Base-by-base conservation (phyloP, 192 early-diverging fungal species). In the Entophlyctis helioformis region DNA sequence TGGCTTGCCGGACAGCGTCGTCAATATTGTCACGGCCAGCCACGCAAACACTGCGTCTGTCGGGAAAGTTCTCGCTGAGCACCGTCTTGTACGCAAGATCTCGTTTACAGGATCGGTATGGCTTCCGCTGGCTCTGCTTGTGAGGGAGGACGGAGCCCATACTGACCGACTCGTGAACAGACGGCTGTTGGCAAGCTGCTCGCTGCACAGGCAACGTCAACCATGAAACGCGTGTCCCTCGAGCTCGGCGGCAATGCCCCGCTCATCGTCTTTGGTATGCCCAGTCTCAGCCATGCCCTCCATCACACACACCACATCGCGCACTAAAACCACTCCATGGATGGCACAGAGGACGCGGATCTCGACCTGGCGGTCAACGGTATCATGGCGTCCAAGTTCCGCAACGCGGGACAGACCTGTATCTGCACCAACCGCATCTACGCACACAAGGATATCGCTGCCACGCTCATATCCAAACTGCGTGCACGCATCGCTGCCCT, bases 21-120 rank as follows among this genome's bases (percentile, higher is more conserved):
- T 87, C 32, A 82, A 81, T 34, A 61, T 86, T 8, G 54, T 86
- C 12, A 82, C 80, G 0, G 50, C 54, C 13, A 60, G 63, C 2
- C 53, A 78, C 13, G 60, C 52, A 3, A 42, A 79, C 27, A 59
- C 66, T 4, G 56, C 62, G 23, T 67, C 60, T 9, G 60, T 86
- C 25, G 84, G 86, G 16, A 64, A 50, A 5, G 69, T 74, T 42
- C 42, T 85, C 20, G 71, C 63, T 15, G 65, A 63, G 9, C 76
- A 81, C 52, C 59, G 62, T 2, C 53, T 60, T 36, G 56, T 89
- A 19, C 60, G 76, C 22, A 85, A 86, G 53, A 66, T 89, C 9
- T 79, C 79, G 0, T 85, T 89, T 51, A 89, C 86, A 24, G 85
- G 85, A 13, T 87, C 85, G 31, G 74, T 74, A 59, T 43, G 56